Evolutionary conservation across 495 filamentous ascomycete genomes (phyloP).

Genomic region (Aspergillus sparsus): DNA sequence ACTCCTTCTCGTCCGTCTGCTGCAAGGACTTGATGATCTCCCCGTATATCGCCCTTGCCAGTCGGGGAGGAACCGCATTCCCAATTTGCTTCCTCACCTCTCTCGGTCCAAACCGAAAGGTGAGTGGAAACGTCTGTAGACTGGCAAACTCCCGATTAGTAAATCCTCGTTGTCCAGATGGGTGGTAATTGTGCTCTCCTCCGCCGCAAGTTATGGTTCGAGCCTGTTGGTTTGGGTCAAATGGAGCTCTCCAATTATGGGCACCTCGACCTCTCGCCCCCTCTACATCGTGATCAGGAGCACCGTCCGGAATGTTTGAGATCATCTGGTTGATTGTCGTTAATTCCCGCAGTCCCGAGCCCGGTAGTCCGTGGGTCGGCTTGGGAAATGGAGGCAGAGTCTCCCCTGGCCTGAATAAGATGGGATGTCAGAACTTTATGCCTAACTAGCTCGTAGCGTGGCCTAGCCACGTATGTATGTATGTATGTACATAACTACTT

Average conservation of each 20-base stretch:
- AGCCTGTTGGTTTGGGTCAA: conserved; percentile 52
- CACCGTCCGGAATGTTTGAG: conserved; percentile 38
- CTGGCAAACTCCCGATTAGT: conserved; percentile 73
- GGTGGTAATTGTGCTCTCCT: conserved; percentile 67
- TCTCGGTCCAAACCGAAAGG: conserved; percentile 56
- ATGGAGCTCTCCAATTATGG: conserved; percentile 18
- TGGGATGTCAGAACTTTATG: conserved; percentile 19
- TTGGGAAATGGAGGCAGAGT: conserved; percentile 67
- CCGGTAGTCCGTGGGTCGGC: conserved; percentile 57
- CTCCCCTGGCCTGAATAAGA: conserved; percentile 65
- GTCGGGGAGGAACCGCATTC: conserved; percentile 76
- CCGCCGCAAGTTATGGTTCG: conserved; percentile 71
- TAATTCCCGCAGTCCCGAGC: conserved; percentile 32
- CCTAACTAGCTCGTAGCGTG: conserved; percentile 5
- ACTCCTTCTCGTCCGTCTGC: conserved; percentile 51
- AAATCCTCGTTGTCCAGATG: conserved; percentile 63
- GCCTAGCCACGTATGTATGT: too few species aligned
- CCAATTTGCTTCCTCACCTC: conserved; percentile 72
- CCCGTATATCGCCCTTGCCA: conserved; percentile 60
- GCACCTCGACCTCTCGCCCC: conserved; percentile 25
- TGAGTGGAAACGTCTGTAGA: conserved; percentile 71
- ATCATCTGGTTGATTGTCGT: conserved; percentile 53
- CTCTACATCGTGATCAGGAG: conserved; percentile 50
- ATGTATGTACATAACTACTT: conserved; percentile 25
- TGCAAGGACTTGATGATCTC: conserved; percentile 60